These are phyloP conservation scores for Entomophthora muscae DNA, from an alignment of 371 early-diverging fungal genomes.

Conservation along the genomic window DNA sequence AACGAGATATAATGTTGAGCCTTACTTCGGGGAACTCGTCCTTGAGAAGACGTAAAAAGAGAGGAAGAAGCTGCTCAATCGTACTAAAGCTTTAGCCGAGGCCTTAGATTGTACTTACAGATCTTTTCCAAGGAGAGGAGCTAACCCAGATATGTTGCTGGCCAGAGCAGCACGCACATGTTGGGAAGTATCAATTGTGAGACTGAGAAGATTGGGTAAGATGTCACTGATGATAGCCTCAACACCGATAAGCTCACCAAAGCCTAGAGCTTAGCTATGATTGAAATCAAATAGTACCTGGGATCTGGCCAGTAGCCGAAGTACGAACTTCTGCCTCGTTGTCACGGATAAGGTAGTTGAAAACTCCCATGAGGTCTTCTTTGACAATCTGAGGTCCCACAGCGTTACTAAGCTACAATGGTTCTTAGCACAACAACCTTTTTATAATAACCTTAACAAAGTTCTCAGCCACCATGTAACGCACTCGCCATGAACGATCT, in stretches of 20 bases:
- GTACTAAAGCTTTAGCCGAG: constrained; percentile 27
- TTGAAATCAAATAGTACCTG: constrained; percentile 31
- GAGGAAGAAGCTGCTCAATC: constrained; percentile 81
- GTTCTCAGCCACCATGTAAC: constrained; percentile 95
- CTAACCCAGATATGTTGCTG: constrained; percentile 85
- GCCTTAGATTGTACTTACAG: constrained; percentile 27
- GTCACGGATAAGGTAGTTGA: constrained; percentile 73
- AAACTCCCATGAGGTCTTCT: constrained; percentile 53
- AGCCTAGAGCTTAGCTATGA: constrained; percentile 27
- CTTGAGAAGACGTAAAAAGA: constrained; percentile 87
- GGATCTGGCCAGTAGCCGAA: constrained; percentile 72
- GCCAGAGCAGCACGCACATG: constrained; percentile 93
- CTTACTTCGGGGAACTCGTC: constrained; percentile 96
- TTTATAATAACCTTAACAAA: constrained; percentile 53
- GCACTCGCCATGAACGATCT: constrained; percentile 95
- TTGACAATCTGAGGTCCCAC: constrained; percentile 56
- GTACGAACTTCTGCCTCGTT: constrained; percentile 94
- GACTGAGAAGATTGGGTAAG: constrained; percentile 74
- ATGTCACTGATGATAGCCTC: constrained; percentile 60
- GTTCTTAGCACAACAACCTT: not conserved
- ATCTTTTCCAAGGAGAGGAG: constrained; percentile 86
- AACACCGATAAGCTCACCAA: constrained; percentile 61
- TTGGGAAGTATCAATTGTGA: constrained; percentile 85
- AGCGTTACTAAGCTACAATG: constrained; percentile 47
- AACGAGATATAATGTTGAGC: constrained; percentile 90